A percentile compares a stretch with the other conserved stretches of the same genome.
Evolutionary conservation across 1,139 yeast species (phyloP).

Genomic region (Hyphopichia wangnamkhiaoensis): DNA sequence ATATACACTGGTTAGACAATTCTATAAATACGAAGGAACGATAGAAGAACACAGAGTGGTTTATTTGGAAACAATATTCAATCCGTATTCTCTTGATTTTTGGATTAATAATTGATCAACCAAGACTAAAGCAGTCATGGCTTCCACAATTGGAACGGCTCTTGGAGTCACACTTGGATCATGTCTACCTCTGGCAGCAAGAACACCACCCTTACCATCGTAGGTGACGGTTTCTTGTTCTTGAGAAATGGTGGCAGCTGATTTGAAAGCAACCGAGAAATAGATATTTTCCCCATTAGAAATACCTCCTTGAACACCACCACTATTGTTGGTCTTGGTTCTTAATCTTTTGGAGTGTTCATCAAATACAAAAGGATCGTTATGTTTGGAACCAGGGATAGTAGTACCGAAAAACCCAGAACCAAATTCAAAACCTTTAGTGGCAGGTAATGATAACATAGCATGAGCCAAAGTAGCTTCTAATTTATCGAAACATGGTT

Average conservation of each 20-base stretch:
- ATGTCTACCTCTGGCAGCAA: constrained; percentile 97
- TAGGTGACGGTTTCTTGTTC: constrained; percentile 87
- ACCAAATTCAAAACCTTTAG: constrained; percentile 97
- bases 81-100: constrained; percentile 68
- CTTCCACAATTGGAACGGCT: constrained; percentile 97
- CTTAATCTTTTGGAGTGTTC: constrained; percentile 60
- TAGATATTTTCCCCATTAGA: constrained; percentile 93
- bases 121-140: constrained; percentile 93
- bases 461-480: constrained; percentile 97
- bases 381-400: constrained; percentile 91
- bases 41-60: background rate
- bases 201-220: constrained; percentile 80
- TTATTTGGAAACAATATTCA: constrained; percentile 15
- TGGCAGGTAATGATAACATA: constrained; percentile 95
- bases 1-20: background rate
- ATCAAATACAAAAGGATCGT: constrained; percentile 76
- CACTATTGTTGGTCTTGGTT: constrained; percentile 88
- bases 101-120: constrained; percentile 86
- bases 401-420: constrained; percentile 90
- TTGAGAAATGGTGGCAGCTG: constrained; percentile 96
- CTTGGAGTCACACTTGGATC: constrained; percentile 98
- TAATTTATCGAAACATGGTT: constrained; percentile 94
- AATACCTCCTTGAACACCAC: constrained; percentile 98
- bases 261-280: constrained; percentile 94
- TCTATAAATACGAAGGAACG: background rate